Conservation (phyloP, 2,329 filamentous ascomycete species). For the Sporothrix phasma region DNA sequence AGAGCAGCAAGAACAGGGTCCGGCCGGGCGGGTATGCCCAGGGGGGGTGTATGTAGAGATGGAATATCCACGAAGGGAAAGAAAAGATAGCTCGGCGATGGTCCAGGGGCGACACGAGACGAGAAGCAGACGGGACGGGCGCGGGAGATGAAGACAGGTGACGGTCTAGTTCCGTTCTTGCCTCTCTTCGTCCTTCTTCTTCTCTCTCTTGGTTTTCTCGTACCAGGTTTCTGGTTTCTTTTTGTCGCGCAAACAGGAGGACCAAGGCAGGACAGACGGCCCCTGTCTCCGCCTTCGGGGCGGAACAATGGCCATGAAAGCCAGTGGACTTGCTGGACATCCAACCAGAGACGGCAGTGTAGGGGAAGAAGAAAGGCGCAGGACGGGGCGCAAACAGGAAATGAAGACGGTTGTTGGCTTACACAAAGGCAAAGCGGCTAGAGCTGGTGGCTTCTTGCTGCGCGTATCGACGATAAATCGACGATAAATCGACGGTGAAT, state of each 20-base stretch:
- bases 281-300: constrained; percentile 7
- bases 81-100: constrained; percentile 9
- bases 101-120: background rate
- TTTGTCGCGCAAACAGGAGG: background rate
- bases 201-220: background rate
- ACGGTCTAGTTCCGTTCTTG: background rate
- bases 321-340: background rate
- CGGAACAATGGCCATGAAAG: background rate
- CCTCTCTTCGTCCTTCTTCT: background rate
- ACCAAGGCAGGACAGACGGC: background rate
- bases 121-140: background rate
- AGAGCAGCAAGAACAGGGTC: background rate
- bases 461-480: constrained; percentile 1
- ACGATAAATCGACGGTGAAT: too few species aligned
- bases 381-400: background rate
- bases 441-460: background rate
- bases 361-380: background rate
- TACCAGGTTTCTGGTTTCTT: background rate
- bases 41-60: constrained; percentile 17
- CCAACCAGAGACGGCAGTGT: background rate
- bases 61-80: background rate
- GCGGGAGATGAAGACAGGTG: background rate
- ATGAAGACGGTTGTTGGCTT: background rate
- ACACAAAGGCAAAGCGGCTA: background rate
- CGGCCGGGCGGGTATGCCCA: background rate